Evolutionary conservation across 164 flowering plant species (phyloP), one percentile per base, ranked within the genome.

Genomic region (Cinnamomum micranthum): DNA sequence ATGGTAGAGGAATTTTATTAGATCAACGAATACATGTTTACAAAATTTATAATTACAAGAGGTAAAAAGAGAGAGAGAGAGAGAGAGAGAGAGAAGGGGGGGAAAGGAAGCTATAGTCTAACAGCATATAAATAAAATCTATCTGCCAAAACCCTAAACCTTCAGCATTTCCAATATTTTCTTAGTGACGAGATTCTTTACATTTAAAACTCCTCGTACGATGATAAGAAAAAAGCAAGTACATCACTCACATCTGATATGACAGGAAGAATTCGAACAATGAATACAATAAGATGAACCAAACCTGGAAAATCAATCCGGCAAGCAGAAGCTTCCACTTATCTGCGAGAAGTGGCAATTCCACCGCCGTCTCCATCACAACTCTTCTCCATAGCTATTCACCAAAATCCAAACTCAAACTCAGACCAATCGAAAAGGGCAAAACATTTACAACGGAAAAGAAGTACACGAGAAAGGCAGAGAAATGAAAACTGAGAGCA

Each of bases 371-470:
- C 84, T 95, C 98, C 74, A 88, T 85, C 75, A 88, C 88, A 76
- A 95, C 65, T 81, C 95, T 93, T 87, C 88, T 93, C 98, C 98
- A 95, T 76, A 95, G 72, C 97, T 95, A 73, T 84, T 71, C 75
- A 74, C 76, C 20, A 33, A 77, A 75, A 23, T 74, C 68, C 35
- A 31, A 15, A 75, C 62, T 31, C 33, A 31, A 31, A 31, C 13
- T 64, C 62, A n/a, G 22, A 64, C 22, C 50, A 60, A 82, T 27
- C n/a, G 27, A 65, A 55, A 62, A 25, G 20, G 74, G 4, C 64
- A 70, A 35, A 31, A 64, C 52, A 70, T 4, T 11, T 47, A 19
- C 60, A 69, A 60, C 4, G n/a, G 19, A 14, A 55, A 17, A 5
- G 1, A 69, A 63, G 52, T 70, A 64, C 2, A 6, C 67, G 67